These are phyloP conservation scores for Psophocarpus tetragonolobus DNA, from an alignment of 306 rosid species.

Conservation along the genomic window DNA sequence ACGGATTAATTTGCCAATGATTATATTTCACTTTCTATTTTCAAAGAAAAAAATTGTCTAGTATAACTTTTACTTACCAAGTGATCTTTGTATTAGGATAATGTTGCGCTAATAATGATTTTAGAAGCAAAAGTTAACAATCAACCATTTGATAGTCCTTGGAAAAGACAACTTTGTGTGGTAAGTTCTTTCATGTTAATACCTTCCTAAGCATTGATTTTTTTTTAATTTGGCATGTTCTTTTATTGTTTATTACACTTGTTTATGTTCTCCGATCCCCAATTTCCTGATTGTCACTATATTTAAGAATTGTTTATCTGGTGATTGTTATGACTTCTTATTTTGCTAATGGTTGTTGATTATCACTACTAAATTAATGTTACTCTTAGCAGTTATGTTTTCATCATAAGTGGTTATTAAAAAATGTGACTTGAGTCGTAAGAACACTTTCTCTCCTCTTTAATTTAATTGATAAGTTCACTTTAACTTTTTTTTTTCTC, in stretches of 20 bases:
- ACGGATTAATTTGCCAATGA: constrained; percentile 41
- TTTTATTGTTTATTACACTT: constrained; percentile 14
- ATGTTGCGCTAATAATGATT: constrained; percentile 62
- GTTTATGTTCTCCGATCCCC: too few relatives aligned
- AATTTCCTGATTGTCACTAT: background rate
- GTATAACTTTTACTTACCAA: constrained; percentile 4
- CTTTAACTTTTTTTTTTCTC: background rate
- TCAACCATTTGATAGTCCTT: constrained; percentile 82
- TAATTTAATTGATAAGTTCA: too few relatives aligned
- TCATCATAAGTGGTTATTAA: too few relatives aligned
- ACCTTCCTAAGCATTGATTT: too few relatives aligned
- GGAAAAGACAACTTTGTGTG: constrained; percentile 96
- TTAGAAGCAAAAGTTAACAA: constrained; percentile 91
- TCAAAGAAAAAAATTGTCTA: background rate
- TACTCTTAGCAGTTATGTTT: too few relatives aligned
- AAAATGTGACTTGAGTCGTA: too few relatives aligned
- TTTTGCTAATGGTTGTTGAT: too few relatives aligned
- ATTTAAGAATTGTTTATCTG: background rate
- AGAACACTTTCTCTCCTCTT: background rate
- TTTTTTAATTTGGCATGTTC: constrained; percentile 2
- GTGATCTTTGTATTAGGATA: constrained; percentile 50
- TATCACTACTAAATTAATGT: too few relatives aligned
- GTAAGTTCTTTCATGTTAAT: constrained; percentile 47
- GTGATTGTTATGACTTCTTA: too few relatives aligned
- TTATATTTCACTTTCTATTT: background rate